Conservation (phyloP, 164 flowering plant species). For the Taxillus chinensis region DNA sequence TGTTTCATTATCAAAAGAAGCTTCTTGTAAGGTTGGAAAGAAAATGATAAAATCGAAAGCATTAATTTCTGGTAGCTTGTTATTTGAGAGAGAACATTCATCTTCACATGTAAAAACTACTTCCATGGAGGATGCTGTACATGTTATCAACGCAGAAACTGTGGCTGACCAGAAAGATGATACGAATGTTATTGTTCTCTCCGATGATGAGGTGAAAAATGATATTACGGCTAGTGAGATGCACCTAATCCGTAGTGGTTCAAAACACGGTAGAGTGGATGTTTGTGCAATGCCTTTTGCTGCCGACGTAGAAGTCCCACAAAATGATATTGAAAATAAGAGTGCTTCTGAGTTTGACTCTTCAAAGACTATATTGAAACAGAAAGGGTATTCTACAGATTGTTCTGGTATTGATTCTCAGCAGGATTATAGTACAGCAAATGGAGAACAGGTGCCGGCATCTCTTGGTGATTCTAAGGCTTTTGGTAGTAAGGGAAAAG, state of each 20-base stretch:
- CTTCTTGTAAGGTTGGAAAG: conserved; percentile 12
- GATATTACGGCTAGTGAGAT: conserved; percentile 11
- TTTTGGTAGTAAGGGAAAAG: conserved; percentile 12
- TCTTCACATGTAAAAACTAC: conserved; percentile 13
- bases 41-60: conserved; percentile 12
- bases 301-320: conserved; percentile 11
- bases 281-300: conserved; percentile 3
- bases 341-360: conserved; percentile 7
- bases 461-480: conserved; percentile 12
- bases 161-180: conserved; percentile 2
- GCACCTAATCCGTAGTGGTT: conserved; percentile 7
- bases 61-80: conserved; percentile 13
- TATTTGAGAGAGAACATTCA: conserved; percentile 16
- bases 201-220: conserved; percentile 65
- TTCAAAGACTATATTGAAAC: conserved; percentile 16
- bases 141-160: conserved; percentile 17
- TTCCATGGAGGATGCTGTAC: conserved; percentile 21
- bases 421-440: conserved; percentile 13
- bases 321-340: conserved; percentile 13
- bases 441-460: conserved; percentile 5
- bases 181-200: conserved; percentile 37
- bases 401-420: conserved; percentile 12
- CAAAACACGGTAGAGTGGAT: conserved; percentile 10
- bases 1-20: conserved; percentile 38
- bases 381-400: conserved; percentile 11